Base-by-base conservation (phyloP, 2,329 filamentous ascomycete genomes). In the Blastomyces percursus region DNA sequence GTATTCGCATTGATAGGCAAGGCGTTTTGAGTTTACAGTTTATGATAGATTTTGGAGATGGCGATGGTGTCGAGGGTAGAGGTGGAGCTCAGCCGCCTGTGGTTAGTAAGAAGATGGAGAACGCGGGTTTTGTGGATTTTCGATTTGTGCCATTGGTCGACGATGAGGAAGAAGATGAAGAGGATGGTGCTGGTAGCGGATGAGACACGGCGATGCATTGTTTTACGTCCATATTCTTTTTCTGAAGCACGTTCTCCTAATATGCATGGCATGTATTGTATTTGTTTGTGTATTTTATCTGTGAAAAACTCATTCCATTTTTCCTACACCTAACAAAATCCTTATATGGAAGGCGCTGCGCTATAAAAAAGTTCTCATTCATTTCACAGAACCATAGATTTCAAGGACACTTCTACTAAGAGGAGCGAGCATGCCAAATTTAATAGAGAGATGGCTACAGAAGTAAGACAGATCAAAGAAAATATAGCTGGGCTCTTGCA, bases 21-120 rank as follows among this genome's bases (percentile, higher is more conserved):
- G 93, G 94, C 0, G 93, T 99, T 38, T 75, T 99, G 66, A 96
- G 90, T 75, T 77, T 97, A 73, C 94, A 99, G 72, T 96, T 97
- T 70, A 94, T 99, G 88, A 87, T 99, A 19, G 91, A 96, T 72
- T 81, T 92, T 51, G 90, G 94, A 65, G 83, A 83, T 7, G 82
- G 83, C 52, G 64, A 64, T 9, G 64, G 66, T 52, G 61, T 61
- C 50, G 69, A 68, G 27, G 67, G 67, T 19, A 61, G 67, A 24
- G 67, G 70, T 56, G 67, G 64, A 38, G 48, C 58, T n/a, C 57
- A 38, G 6, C 67, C 66, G 54, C 35, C 64, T 35, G 64, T 68
- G 30, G 68, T 66, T 48, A 66, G 68, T 14, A 64, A 63, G 16
- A 61, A 63, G 24, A 66, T 65, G 54, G 71, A 71, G 6, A 73